Evolutionary conservation across 805 yeast species (phyloP).

Genomic region (Metschnikowia shivogae): DNA sequence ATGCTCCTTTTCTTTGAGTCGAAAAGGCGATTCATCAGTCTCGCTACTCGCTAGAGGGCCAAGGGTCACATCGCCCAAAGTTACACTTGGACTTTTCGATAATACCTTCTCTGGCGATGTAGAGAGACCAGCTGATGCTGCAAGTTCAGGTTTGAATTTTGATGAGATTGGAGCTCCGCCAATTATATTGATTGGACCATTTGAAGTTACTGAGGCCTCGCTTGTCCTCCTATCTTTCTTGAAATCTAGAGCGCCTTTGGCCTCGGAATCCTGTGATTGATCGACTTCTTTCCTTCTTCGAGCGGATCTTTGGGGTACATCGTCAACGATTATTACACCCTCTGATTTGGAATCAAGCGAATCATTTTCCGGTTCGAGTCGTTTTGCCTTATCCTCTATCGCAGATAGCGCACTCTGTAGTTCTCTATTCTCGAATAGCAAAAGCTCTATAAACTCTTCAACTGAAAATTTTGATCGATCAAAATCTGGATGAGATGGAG

Average conservation of each 20-base stretch:
- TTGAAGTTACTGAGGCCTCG: conserved; percentile 11
- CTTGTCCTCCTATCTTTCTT: conserved; percentile 7
- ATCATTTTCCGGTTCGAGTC: conserved; percentile 2
- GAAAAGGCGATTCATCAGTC: background rate
- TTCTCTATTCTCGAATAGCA: conserved; percentile 35
- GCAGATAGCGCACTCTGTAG: conserved; percentile 19
- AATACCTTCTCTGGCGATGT: background rate
- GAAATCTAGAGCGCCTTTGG: background rate
- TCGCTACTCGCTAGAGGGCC: background rate
- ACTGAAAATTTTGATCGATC: conserved; percentile 28
- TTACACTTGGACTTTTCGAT: background rate
- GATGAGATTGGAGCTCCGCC: conserved; percentile 11
- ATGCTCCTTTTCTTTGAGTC: background rate
- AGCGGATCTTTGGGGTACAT: conserved; percentile 27
- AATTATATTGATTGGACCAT: conserved; percentile 11
- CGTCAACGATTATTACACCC: background rate
- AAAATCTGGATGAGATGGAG: conserved; percentile 36
- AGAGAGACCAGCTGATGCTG: conserved; percentile 4
- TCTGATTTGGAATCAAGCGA: background rate
- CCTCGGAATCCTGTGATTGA: background rate
- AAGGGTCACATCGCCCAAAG: background rate
- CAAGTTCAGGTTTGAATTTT: conserved; percentile 9
- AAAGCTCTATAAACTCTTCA: conserved; percentile 31
- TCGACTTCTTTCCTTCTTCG: conserved; percentile 15
- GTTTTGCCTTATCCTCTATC: conserved; percentile 5